phyloP scores from a whole-genome alignment of 805 yeast genomes.

The Hanseniaspora occidentalis region DNA sequence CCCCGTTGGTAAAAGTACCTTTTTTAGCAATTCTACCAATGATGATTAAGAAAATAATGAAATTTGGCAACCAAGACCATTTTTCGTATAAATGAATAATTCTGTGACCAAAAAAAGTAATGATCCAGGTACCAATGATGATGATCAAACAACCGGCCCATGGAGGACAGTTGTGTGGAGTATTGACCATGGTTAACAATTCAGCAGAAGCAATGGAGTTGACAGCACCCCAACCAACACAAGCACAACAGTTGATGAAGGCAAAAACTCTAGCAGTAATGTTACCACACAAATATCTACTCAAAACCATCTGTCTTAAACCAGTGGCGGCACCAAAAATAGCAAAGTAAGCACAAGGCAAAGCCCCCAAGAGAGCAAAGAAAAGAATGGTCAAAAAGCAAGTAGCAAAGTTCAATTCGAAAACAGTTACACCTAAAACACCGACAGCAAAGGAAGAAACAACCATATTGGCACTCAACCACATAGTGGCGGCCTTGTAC shows the following conservation, averaged over 20 bases:
- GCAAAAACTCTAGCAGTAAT: constrained; percentile 65
- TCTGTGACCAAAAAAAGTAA: constrained; percentile 75
- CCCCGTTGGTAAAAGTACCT: constrained; percentile 47
- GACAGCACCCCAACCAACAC: constrained; percentile 92
- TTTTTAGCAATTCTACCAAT: constrained; percentile 64
- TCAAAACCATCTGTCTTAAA: constrained; percentile 73
- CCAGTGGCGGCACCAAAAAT: constrained; percentile 78
- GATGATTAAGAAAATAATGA: constrained; percentile 57
- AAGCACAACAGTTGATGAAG: constrained; percentile 63
- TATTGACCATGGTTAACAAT: constrained; percentile 61
- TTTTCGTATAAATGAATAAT: constrained; percentile 73
- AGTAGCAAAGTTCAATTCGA: constrained; percentile 62
- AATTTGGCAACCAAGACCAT: constrained; percentile 80
- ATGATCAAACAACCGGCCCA: constrained; percentile 83
- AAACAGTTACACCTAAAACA: constrained; percentile 50
- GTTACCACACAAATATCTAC: constrained; percentile 70
- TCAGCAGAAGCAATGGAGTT: constrained; percentile 86
- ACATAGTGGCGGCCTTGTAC: constrained; percentile 69
- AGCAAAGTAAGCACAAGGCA: constrained; percentile 73
- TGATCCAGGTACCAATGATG: constrained; percentile 50
- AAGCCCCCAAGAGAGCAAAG: constrained; percentile 58
- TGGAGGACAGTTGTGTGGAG: constrained; percentile 48
- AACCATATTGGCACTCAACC: constrained; percentile 84
- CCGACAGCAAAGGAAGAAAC: constrained; percentile 76
- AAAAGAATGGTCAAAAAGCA: constrained; percentile 54